phyloP scores from a whole-genome alignment of 208 protist species.

The Phytomonas sp. region DNA sequence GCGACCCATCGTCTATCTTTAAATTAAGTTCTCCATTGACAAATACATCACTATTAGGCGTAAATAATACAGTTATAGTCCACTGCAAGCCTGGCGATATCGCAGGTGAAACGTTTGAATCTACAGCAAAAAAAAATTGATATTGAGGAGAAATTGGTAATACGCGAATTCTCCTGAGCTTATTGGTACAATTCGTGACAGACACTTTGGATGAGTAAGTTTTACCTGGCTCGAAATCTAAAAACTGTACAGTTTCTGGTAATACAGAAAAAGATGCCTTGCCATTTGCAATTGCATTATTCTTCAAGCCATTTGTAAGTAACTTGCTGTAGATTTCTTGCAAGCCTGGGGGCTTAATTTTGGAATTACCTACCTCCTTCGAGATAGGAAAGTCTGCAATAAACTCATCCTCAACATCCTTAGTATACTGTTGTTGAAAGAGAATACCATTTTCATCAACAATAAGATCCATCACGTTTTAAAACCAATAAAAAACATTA shows the following conservation, averaged over 20 bases:
- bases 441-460: conserved; percentile 54
- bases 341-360: neutral
- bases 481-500: neutral
- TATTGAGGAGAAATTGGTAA: conserved; percentile 58
- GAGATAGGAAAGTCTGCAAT: neutral
- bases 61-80: conserved; percentile 26
- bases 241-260: conserved; percentile 53
- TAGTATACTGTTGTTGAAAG: conserved; percentile 42
- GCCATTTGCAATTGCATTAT: conserved; percentile 11
- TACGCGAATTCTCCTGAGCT: conserved; percentile 67
- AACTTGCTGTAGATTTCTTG: neutral
- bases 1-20: conserved; percentile 44
- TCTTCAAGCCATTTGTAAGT: conserved; percentile 9
- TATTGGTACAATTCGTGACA: conserved; percentile 72
- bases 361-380: neutral
- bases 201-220: conserved; percentile 41
- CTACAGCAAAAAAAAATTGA: conserved; percentile 40
- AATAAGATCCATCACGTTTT: conserved; percentile 51
- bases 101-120: conserved; percentile 53
- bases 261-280: conserved; percentile 23
- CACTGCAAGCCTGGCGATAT: conserved; percentile 79
- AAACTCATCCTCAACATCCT: conserved; percentile 13
- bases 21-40: conserved; percentile 54
- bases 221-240: conserved; percentile 74
- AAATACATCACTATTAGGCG: conserved; percentile 38